phyloP scores from a whole-genome alignment of 805 yeast genomes.

The Candida ascalaphidarum region DNA sequence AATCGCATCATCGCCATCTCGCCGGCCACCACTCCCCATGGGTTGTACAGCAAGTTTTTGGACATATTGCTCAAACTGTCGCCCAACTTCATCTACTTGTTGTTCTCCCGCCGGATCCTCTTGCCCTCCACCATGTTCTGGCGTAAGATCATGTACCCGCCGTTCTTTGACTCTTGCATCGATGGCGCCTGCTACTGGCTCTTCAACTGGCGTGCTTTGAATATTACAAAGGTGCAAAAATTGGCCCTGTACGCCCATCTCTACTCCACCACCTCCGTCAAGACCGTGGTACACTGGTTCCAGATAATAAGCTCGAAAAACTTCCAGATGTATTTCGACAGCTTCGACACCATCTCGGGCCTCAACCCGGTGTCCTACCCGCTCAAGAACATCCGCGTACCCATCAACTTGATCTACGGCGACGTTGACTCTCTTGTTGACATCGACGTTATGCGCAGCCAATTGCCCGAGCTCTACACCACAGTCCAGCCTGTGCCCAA shows the following conservation, averaged over 20 bases:
- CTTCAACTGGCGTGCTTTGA: slow-evolving; percentile 72
- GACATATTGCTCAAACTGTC: slow-evolving; percentile 69
- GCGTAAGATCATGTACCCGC: slow-evolving; percentile 72
- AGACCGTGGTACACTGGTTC: slow-evolving; percentile 57
- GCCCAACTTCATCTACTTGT: slow-evolving; percentile 58
- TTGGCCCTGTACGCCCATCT: slow-evolving; percentile 76
- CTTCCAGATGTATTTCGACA: slow-evolving; percentile 87
- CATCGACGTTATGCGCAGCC: slow-evolving; percentile 61
- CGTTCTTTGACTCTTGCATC: slow-evolving; percentile 61
- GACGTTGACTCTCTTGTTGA: slow-evolving; percentile 78
- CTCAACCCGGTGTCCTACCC: slow-evolving; percentile 31
- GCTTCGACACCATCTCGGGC: slow-evolving; percentile 12
- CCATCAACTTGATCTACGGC: slow-evolving; percentile 76
- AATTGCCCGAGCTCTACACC: slow-evolving; percentile 49
- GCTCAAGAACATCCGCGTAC: slow-evolving; percentile 38
- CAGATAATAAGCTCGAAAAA: slow-evolving; percentile 60
- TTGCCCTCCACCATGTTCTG: slow-evolving; percentile 75
- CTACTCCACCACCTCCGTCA: slow-evolving; percentile 87
- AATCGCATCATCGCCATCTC: slow-evolving; percentile 71
- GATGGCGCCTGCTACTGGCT: slow-evolving; percentile 60
- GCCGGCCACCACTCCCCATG: slow-evolving; percentile 91
- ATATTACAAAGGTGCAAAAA: slow-evolving; percentile 70
- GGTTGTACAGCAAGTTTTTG: slow-evolving; percentile 66
- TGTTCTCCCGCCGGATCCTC: slow-evolving; percentile 69
- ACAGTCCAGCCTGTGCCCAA: slow-evolving; percentile 47